Conservation (phyloP, 495 filamentous ascomycete genomes). For the Annulohypoxylon bovei region DNA sequence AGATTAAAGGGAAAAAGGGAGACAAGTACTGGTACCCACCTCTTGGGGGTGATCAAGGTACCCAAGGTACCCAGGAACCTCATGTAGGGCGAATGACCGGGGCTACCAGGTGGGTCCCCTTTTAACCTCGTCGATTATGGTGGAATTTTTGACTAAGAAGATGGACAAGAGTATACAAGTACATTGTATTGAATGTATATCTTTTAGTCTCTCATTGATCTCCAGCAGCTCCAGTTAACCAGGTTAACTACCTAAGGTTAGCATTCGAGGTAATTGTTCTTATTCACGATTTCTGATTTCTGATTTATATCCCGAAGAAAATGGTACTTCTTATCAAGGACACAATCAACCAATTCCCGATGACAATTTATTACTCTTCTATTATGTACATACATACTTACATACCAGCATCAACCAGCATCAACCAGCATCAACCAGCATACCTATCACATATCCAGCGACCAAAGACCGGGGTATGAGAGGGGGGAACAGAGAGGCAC, state of each 20-base stretch:
- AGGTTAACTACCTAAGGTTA: not conserved
- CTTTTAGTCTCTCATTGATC: not conserved
- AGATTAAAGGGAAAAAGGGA: slow-evolving; percentile 46
- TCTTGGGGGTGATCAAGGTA: slow-evolving; percentile 37
- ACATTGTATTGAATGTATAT: not conserved
- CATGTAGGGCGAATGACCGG: slow-evolving; percentile 31
- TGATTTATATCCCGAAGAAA: not conserved
- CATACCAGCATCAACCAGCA: no score
- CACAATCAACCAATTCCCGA: not conserved
- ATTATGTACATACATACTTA: no score
- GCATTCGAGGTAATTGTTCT: not conserved
- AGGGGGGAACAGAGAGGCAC: slow-evolving; percentile 9
- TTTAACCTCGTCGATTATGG: slow-evolving; percentile 27
- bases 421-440: no score
- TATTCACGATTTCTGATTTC: not conserved
- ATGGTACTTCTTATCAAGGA: not conserved
- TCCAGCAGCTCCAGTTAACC: not conserved
- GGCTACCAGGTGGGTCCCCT: slow-evolving; percentile 31
- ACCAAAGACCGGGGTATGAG: not conserved
- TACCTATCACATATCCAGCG: not conserved
- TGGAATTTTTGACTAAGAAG: slow-evolving; percentile 43
- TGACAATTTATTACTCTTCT: slow-evolving; percentile 15
- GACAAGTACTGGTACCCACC: slow-evolving; percentile 43
- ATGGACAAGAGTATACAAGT: slow-evolving; percentile 8
- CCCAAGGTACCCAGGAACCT: slow-evolving; percentile 35